Evolutionary conservation across 768 basidiomycete genomes (phyloP).

Genomic region (Ramaria sp.): DNA sequence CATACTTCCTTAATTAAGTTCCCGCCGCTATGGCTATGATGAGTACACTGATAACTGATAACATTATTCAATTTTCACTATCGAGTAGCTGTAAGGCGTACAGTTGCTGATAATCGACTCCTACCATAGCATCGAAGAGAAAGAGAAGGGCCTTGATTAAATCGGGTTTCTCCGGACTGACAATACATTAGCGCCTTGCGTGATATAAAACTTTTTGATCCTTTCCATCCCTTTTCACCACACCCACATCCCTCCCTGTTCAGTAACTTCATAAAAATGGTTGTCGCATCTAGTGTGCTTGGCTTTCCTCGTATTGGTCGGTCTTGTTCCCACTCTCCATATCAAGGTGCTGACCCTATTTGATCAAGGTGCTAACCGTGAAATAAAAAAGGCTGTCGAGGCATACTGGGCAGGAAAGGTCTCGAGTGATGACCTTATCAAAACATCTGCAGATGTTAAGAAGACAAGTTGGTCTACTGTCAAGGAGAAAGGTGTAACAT

Average conservation of each 20-base stretch:
- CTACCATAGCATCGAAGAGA: no score
- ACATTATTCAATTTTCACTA: no score
- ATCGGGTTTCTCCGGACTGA: conserved; percentile 1
- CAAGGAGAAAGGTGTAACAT: conserved; percentile 78
- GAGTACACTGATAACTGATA: no score
- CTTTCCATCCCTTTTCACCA: neutral
- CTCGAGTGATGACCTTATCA: conserved; percentile 78
- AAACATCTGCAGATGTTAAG: conserved; percentile 78
- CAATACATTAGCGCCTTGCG: neutral
- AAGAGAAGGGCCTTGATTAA: no score
- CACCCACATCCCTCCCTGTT: neutral
- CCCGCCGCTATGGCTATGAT: no score
- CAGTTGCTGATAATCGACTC: no score
- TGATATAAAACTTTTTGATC: conserved; percentile 1
- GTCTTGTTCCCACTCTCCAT: conserved; percentile 12
- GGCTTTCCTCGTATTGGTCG: conserved; percentile 88
- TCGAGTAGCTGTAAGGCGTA: no score
- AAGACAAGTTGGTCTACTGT: conserved; percentile 81
- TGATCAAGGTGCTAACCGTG: conserved; percentile 72
- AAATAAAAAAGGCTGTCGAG: conserved; percentile 97
- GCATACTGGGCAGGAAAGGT: conserved; percentile 96
- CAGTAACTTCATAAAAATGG: neutral
- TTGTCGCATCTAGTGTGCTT: conserved; percentile 69
- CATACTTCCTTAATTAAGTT: no score
- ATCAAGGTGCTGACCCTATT: neutral